Evolutionary conservation across 2,329 filamentous ascomycete genomes (phyloP), one percentile per base, ranked within the genome.

Genomic region (Ophiocordyceps camponoti-saundersi): DNA sequence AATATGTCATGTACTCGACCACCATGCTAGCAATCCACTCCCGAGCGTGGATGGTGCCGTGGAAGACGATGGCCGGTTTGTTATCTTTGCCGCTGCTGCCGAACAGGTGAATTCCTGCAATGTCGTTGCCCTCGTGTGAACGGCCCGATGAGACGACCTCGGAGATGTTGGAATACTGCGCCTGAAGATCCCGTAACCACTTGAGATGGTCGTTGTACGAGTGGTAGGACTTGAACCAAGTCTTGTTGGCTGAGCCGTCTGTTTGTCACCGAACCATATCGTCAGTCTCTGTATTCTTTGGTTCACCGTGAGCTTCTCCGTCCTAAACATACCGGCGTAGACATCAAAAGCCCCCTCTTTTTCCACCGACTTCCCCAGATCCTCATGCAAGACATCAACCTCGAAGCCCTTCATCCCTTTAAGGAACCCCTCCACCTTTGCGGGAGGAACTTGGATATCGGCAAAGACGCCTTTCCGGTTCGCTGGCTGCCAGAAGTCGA

Each of bases 101-200:
- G 59, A 65, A 78, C 46, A 79, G 62, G 50, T 77, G 74, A 41
- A 79, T 61, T 0, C 80, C 85, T 12, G 75, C 72, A 47, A 90
- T 86, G 47, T 61, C 51, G 39, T 69, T 64, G 3, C 69, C 70
- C 46, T 72, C 57, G 32, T 63, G 58, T 0, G 71, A 73, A 23
- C 57, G 64, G 3, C 75, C 75, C 2, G 67, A 61, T 7, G 61
- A 65, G 34, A 77, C 64, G n/a, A 74, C 58, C 48, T 71, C 65
- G 0, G 73, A 64, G 50, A 72, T 68, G 29, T 52, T 51, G 4
- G 70, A 58, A 50, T 70, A 68, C 1, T 59, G 50, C 0, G 60
- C 52, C n/a, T 64, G 61, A 3, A 79, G 57, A 44, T 71, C 66
- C 0, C 58, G 55, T 26, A 75, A 60, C 51, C 66, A 78, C 23